Evolutionary conservation across 768 basidiomycete species (phyloP).

Genomic region (Daedalea quercina): DNA sequence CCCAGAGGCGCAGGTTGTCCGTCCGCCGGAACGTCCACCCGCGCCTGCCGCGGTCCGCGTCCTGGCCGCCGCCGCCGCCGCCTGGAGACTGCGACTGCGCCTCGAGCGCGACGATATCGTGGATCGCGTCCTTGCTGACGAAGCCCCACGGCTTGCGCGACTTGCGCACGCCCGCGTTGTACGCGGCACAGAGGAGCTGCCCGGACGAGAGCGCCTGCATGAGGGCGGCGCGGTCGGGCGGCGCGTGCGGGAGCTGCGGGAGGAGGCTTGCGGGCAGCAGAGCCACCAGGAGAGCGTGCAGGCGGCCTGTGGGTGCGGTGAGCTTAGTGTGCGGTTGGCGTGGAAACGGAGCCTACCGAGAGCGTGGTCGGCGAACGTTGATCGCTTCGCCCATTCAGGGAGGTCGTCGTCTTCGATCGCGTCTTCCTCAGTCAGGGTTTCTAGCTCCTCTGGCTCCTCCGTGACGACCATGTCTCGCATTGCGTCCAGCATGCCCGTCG

Average conservation of each 20-base stretch:
- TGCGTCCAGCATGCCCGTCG: constrained; percentile 50
- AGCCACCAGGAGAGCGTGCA: constrained; percentile 50
- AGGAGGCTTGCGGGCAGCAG: constrained; percentile 58
- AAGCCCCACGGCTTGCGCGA: constrained; percentile 87
- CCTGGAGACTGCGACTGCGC: constrained; percentile 24
- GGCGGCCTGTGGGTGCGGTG: no score
- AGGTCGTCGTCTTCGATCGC: constrained; percentile 65
- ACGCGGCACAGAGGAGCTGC: constrained; percentile 72
- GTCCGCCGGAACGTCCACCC: constrained; percentile 83
- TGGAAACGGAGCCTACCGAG: constrained; percentile 58
- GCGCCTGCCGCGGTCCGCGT: constrained; percentile 38
- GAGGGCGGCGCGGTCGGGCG: constrained; percentile 31
- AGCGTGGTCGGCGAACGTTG: constrained; percentile 45
- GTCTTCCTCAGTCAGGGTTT: constrained; percentile 38
- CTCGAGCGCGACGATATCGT: constrained; percentile 71
- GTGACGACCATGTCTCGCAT: constrained; percentile 39
- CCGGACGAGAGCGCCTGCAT: constrained; percentile 63
- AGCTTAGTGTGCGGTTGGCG: no score
- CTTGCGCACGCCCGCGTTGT: constrained; percentile 74
- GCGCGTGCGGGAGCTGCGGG: constrained; percentile 27
- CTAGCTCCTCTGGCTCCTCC: constrained; percentile 55
- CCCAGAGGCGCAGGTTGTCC: constrained; percentile 83
- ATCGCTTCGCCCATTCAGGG: constrained; percentile 71
- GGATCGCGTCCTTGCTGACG: constrained; percentile 69
- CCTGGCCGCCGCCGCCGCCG: constrained; percentile 29